Percentiles rank a stretch among this genome's conserved stretches.
These are phyloP conservation scores for Wickerhamiella cacticola DNA, from an alignment of 805 yeast genomes.

Conservation along the genomic window DNA sequence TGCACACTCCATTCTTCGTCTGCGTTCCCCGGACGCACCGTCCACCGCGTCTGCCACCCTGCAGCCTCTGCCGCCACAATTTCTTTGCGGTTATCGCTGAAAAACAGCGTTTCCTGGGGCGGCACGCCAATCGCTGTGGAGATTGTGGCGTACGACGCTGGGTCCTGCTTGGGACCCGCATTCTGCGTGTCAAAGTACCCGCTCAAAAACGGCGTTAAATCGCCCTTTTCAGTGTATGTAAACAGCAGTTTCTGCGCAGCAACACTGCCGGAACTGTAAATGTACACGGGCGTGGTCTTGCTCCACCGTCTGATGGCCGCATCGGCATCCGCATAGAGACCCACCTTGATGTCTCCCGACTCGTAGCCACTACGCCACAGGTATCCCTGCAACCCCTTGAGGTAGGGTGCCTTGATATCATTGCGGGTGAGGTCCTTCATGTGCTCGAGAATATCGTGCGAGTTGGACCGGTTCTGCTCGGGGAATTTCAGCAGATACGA, in stretches of 20 bases:
- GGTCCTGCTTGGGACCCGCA: slow-evolving; percentile 58
- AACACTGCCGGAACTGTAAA: slow-evolving; percentile 83
- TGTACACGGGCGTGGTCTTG: slow-evolving; percentile 34
- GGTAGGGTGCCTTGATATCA: slow-evolving; percentile 65
- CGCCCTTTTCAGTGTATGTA: slow-evolving; percentile 38
- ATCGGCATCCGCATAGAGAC: slow-evolving; percentile 64
- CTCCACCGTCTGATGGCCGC: slow-evolving; percentile 39
- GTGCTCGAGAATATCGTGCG: slow-evolving; percentile 34
- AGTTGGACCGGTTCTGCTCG: slow-evolving; percentile 22
- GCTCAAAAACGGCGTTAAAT: slow-evolving; percentile 37
- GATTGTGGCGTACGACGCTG: slow-evolving; percentile 48
- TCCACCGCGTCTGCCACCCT: slow-evolving; percentile 48
- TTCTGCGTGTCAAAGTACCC: slow-evolving; percentile 82
- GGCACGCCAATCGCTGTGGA: slow-evolving; percentile 31
- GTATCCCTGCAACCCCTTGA: slow-evolving; percentile 71
- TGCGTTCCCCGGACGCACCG: slow-evolving; percentile 64
- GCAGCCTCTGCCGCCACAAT: slow-evolving; percentile 60
- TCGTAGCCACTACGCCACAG: slow-evolving; percentile 75
- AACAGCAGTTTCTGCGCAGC: slow-evolving; percentile 76
- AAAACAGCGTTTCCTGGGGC: slow-evolving; percentile 39
- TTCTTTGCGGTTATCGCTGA: slow-evolving; percentile 72
- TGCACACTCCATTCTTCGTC: slow-evolving; percentile 11
- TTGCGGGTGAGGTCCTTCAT: slow-evolving; percentile 44
- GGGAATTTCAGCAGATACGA: slow-evolving; percentile 40
- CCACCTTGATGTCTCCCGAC: slow-evolving; percentile 64